These are phyloP conservation scores for Corylus americana DNA, from an alignment of 306 rosid species.

Conservation along the genomic window DNA sequence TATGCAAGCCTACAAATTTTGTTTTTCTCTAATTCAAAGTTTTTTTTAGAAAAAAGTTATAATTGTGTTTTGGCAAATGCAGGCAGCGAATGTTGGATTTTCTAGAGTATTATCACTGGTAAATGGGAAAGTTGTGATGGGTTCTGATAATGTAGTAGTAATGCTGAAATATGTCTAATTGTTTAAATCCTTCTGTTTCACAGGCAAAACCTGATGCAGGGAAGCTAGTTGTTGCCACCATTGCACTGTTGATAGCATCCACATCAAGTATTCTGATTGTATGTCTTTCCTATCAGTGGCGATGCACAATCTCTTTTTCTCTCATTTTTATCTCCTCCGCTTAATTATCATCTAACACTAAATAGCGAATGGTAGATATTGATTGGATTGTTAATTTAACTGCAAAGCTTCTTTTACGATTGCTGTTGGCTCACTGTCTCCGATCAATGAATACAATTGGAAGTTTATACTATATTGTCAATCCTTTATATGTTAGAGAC, in stretches of 20 bases:
- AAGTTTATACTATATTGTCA: background rate
- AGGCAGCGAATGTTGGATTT: slow-evolving; percentile 30
- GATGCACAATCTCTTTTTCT: background rate
- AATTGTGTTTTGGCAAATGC: slow-evolving; percentile 20
- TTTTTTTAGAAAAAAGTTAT: background rate
- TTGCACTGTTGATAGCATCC: slow-evolving; percentile 37
- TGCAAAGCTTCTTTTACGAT: background rate
- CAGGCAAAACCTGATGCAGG: slow-evolving; percentile 41
- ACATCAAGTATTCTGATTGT: slow-evolving; percentile 32
- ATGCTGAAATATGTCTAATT: slow-evolving; percentile 1
- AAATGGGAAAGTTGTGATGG: background rate
- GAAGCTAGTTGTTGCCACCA: slow-evolving; percentile 27
- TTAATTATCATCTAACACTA: background rate
- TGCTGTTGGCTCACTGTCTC: background rate
- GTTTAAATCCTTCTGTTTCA: background rate
- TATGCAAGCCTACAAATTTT: background rate
- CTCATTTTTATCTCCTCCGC: background rate
- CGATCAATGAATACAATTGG: background rate
- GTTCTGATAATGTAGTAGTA: background rate
- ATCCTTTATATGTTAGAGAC: background rate
- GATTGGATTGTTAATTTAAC: background rate
- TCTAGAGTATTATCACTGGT: slow-evolving; percentile 26
- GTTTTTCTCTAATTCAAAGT: background rate
- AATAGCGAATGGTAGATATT: background rate
- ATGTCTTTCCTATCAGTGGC: slow-evolving; percentile 11